These are phyloP conservation scores for Cladosporium sp. DNA, from an alignment of 2,329 filamentous ascomycete genomes.

Conservation along the genomic window DNA sequence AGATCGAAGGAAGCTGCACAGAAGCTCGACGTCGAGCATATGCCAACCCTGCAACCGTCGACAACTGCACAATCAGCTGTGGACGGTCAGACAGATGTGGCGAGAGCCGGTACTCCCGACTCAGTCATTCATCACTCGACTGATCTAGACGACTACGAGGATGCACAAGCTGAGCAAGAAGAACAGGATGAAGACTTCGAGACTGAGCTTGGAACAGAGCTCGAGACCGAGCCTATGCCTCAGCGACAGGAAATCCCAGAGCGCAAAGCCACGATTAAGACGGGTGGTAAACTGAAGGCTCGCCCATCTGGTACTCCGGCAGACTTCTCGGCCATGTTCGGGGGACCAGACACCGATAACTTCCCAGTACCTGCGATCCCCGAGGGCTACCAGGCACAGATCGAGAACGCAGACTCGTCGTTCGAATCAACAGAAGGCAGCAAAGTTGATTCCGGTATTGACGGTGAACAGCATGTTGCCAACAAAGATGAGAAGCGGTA, in stretches of 20 bases:
- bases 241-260: constrained; percentile 61
- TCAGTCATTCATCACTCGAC: constrained; percentile 75
- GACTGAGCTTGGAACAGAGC: constrained; percentile 5
- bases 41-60: constrained; percentile 22
- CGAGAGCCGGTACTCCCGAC: constrained; percentile 64
- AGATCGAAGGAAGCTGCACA: constrained; percentile 23
- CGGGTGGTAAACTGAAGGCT: constrained; percentile 80
- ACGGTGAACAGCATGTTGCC: constrained; percentile 14
- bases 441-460: constrained; percentile 26
- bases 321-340: constrained; percentile 72
- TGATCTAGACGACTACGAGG: constrained; percentile 9
- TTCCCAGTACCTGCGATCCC: constrained; percentile 31
- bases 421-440: constrained; percentile 24
- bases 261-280: constrained; percentile 80
- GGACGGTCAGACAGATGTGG: constrained; percentile 18
- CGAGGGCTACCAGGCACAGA: constrained; percentile 23
- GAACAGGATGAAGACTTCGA: constrained; percentile 12
- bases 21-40: constrained; percentile 19
- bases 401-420: constrained; percentile 18
- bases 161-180: constrained; percentile 2
- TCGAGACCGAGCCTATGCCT: constrained; percentile 6
- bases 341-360: constrained; percentile 79
- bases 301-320: constrained; percentile 82
- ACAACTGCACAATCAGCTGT: constrained; percentile 13
- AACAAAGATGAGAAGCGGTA: constrained; percentile 15